Conservation (phyloP, 495 filamentous ascomycete genomes). For the Trypethelium eluteriae region DNA sequence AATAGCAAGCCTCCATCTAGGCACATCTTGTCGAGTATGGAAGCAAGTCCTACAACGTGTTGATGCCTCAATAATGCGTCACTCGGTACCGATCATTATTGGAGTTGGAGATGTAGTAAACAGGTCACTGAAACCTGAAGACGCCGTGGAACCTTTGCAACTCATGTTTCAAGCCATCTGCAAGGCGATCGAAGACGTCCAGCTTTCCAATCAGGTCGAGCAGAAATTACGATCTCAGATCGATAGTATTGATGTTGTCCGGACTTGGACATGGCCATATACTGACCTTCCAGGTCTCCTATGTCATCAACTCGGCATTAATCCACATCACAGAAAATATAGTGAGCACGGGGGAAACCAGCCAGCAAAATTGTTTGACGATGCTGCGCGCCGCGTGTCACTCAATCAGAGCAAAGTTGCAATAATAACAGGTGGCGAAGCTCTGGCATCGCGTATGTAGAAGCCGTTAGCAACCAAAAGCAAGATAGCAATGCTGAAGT, state of each 20-base stretch:
- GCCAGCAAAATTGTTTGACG: constrained; percentile 48
- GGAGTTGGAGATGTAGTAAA: constrained; percentile 51
- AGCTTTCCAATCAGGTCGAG: constrained; percentile 15
- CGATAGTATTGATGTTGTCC: constrained; percentile 48
- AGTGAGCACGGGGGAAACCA: constrained; percentile 50
- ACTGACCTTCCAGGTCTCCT: constrained; percentile 44
- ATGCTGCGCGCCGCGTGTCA: constrained; percentile 46
- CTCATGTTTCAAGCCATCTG: constrained; percentile 46
- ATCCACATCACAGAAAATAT: constrained; percentile 36
- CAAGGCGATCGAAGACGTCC: constrained; percentile 41
- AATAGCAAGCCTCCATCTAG: too few relatives aligned
- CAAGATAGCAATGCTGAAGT: background rate
- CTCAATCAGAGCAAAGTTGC: constrained; percentile 43
- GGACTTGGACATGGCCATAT: constrained; percentile 54
- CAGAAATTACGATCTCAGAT: constrained; percentile 39
- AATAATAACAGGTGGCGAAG: constrained; percentile 50
- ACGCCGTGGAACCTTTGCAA: constrained; percentile 47
- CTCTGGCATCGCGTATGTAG: constrained; percentile 46
- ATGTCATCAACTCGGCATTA: constrained; percentile 36
- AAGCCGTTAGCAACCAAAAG: background rate
- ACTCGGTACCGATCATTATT: constrained; percentile 35
- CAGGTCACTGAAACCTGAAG: constrained; percentile 38
- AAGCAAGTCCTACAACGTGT: too few relatives aligned
- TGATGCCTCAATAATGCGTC: background rate
- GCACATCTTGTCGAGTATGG: too few relatives aligned